phyloP scores from a whole-genome alignment of 2,329 filamentous ascomycete genomes.

The Nannizzia gypsea region DNA sequence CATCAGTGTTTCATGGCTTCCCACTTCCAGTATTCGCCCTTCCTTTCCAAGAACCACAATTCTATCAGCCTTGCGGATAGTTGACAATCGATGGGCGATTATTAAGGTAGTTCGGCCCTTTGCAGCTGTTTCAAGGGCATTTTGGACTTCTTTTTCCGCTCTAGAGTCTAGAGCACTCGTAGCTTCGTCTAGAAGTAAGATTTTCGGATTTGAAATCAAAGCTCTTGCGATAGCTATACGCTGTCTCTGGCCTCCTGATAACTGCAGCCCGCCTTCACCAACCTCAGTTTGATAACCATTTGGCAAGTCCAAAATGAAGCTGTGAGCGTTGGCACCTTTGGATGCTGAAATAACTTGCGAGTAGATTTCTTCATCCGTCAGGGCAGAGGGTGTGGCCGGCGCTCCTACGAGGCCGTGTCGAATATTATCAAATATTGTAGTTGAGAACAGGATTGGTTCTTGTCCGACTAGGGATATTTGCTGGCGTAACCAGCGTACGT shows the following conservation, averaged over 20 bases:
- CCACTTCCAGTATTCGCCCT: too few species aligned
- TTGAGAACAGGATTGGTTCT: slow-evolving; percentile 15
- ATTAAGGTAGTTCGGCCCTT: slow-evolving; percentile 32
- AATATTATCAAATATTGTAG: slow-evolving; percentile 15
- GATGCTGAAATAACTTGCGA: slow-evolving; percentile 11
- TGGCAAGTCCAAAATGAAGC: slow-evolving; percentile 61
- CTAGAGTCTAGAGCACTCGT: slow-evolving; percentile 73
- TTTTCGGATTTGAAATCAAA: slow-evolving; percentile 65
- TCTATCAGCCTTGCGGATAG: too few species aligned
- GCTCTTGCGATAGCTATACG: slow-evolving; percentile 84
- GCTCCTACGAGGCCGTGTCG: slow-evolving; percentile 12
- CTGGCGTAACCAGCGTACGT: slow-evolving; percentile 17
- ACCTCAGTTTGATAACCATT: slow-evolving; percentile 74
- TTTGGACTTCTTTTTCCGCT: slow-evolving; percentile 71
- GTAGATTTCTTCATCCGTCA: slow-evolving; percentile 12
- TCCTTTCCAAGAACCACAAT: too few species aligned
- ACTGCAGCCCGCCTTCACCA: slow-evolving; percentile 77
- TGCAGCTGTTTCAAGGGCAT: slow-evolving; percentile 61
- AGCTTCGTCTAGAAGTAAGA: slow-evolving; percentile 73
- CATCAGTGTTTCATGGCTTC: too few species aligned
- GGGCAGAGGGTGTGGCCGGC: slow-evolving; percentile 10
- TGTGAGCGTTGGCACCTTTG: slow-evolving; percentile 50
- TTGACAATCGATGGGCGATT: slow-evolving; percentile 31
- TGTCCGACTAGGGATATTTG: slow-evolving; percentile 17
- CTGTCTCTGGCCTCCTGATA: slow-evolving; percentile 95